These are phyloP conservation scores for Ogataea thermomethanolica DNA, from an alignment of 805 yeast genomes.

Conservation along the genomic window DNA sequence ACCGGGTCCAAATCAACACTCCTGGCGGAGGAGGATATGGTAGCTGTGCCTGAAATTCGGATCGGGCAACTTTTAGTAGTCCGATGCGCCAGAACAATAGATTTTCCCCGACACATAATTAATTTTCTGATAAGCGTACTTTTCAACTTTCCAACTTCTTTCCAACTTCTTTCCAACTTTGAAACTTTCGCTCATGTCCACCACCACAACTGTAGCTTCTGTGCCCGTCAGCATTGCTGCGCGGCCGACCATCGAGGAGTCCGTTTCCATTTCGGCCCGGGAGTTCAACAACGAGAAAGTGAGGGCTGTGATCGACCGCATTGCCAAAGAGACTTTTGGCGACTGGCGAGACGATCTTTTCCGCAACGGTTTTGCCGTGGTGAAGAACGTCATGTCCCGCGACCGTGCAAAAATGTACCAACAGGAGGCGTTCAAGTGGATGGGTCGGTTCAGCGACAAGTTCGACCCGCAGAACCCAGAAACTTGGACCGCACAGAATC, in stretches of 20 bases:
- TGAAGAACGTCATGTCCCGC: slow-evolving; percentile 28
- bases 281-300: neutral
- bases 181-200: neutral
- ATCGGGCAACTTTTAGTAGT: neutral
- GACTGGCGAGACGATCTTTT: slow-evolving; percentile 27
- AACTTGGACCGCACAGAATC: slow-evolving; percentile 30
- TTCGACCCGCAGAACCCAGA: slow-evolving; percentile 26
- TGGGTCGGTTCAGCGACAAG: slow-evolving; percentile 20
- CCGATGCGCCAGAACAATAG: neutral
- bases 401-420: slow-evolving; percentile 27
- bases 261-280: neutral
- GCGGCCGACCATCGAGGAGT: neutral
- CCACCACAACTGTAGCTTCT: neutral
- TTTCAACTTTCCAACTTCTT: neutral
- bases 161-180: too few relatives aligned
- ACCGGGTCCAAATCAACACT: slow-evolving; percentile 30
- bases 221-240: neutral
- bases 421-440: slow-evolving; percentile 23
- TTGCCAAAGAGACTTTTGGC: neutral
- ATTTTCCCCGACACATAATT: neutral
- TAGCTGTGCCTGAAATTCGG: neutral
- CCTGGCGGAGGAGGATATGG: slow-evolving; percentile 40
- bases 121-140: neutral
- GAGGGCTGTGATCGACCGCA: neutral
- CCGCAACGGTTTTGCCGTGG: slow-evolving; percentile 31